phyloP scores from a whole-genome alignment of 1,139 yeast species.

The Candida gigantensis region DNA sequence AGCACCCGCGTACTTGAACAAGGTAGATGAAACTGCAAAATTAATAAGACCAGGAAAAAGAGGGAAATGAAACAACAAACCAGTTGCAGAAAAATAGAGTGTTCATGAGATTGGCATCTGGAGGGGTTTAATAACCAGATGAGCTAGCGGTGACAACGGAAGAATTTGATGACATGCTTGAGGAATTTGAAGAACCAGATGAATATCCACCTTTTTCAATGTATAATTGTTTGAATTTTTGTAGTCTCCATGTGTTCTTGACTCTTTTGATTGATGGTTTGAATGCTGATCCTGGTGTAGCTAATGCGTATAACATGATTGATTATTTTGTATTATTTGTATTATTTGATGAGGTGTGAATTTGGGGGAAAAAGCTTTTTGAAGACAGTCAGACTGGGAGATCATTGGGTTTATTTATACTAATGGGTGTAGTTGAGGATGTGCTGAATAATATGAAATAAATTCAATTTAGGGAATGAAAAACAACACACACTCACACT shows the following conservation, averaged over 20 bases:
- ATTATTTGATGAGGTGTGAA: not conserved
- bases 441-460: no score
- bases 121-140: not conserved
- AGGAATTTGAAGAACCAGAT: not conserved
- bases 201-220: conserved; percentile 16
- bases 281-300: conserved; percentile 44
- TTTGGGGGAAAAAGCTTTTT: not conserved
- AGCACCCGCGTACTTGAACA: no score
- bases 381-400: not conserved
- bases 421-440: no score
- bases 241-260: conserved; percentile 38
- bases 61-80: no score
- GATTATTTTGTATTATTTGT: not conserved
- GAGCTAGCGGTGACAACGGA: conserved; percentile 5
- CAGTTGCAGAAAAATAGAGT: no score
- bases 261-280: conserved; percentile 39
- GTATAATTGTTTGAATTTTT: conserved; percentile 33
- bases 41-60: no score
- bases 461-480: no score
- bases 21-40: no score
- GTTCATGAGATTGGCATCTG: no score
- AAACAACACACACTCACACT: no score
- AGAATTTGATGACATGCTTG: conserved; percentile 4
- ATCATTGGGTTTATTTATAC: no score
- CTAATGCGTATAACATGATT: conserved; percentile 37